Evolutionary conservation across 73 alveolate genomes (phyloP).

Genomic region (Paramecium tetraurelia): DNA sequence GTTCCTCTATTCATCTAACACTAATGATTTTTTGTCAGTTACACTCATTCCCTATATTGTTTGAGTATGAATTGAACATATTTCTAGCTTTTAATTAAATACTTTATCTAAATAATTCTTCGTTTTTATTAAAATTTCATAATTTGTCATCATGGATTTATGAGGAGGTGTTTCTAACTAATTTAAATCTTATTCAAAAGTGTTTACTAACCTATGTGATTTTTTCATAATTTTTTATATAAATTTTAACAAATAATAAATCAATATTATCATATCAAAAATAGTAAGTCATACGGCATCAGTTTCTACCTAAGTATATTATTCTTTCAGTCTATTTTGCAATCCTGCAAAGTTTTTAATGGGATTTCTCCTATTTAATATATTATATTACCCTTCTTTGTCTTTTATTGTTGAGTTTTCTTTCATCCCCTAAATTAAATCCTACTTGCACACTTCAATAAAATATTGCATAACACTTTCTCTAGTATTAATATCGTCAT

Average conservation of each 20-base stretch:
- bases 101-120: neutral
- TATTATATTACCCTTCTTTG: neutral
- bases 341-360: conserved; percentile 1
- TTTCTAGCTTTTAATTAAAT: neutral
- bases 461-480: conserved; percentile 15
- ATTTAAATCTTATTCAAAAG: neutral
- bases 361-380: neutral
- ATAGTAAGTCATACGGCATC: neutral
- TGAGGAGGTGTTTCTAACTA: conserved; percentile 26
- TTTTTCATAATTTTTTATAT: neutral
- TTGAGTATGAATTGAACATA: neutral
- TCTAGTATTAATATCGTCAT: conserved; percentile 20
- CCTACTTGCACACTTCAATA: neutral
- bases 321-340: neutral
- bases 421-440: conserved; percentile 9
- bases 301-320: neutral
- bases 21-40: neutral
- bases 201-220: neutral
- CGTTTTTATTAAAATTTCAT: neutral
- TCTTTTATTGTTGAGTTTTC: neutral
- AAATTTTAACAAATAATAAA: neutral
- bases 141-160: neutral
- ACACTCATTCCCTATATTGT: neutral
- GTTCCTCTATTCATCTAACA: neutral
- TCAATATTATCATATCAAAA: neutral